A percentile compares a stretch with the other conserved stretches of the same genome.
Evolutionary conservation across 805 yeast species (phyloP).

Genomic region (Kluyveromyces nonfermentans): DNA sequence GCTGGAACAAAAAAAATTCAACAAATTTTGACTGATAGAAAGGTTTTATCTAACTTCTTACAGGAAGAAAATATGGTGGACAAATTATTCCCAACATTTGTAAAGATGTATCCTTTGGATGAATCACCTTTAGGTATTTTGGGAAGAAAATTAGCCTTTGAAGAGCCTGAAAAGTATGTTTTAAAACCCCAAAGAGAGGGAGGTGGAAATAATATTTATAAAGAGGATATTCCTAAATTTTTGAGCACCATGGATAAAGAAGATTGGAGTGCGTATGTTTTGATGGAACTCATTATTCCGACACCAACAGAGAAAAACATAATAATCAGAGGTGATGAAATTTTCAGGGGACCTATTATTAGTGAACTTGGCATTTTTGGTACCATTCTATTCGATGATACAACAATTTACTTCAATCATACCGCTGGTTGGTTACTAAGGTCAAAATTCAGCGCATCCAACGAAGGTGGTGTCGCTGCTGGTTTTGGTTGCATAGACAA

Average conservation of each 20-base stretch:
- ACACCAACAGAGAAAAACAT: slow-evolving; percentile 51
- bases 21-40: slow-evolving; percentile 63
- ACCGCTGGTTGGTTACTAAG: slow-evolving; percentile 80
- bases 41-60: slow-evolving; percentile 38
- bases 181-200: slow-evolving; percentile 98
- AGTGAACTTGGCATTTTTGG: slow-evolving; percentile 94
- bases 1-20: slow-evolving; percentile 93
- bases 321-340: slow-evolving; percentile 56
- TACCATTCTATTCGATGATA: slow-evolving; percentile 62
- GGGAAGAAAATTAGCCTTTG: slow-evolving; percentile 62
- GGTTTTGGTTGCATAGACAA: slow-evolving; percentile 97
- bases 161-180: slow-evolving; percentile 62
- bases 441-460: slow-evolving; percentile 75
- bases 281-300: slow-evolving; percentile 89
- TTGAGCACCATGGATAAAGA: slow-evolving; percentile 47
- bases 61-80: slow-evolving; percentile 28
- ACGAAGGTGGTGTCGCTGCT: slow-evolving; percentile 99
- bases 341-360: slow-evolving; percentile 63
- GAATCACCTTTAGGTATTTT: slow-evolving; percentile 47
- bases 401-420: slow-evolving; percentile 50
- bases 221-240: slow-evolving; percentile 72
- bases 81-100: slow-evolving; percentile 48
- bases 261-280: slow-evolving; percentile 83
- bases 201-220: slow-evolving; percentile 93
- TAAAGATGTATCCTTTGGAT: slow-evolving; percentile 81